Evolutionary conservation across 1,284 basidiomycete species (phyloP), one percentile per base, ranked within the genome.

Genomic region (Cystobasidium slooffiae): DNA sequence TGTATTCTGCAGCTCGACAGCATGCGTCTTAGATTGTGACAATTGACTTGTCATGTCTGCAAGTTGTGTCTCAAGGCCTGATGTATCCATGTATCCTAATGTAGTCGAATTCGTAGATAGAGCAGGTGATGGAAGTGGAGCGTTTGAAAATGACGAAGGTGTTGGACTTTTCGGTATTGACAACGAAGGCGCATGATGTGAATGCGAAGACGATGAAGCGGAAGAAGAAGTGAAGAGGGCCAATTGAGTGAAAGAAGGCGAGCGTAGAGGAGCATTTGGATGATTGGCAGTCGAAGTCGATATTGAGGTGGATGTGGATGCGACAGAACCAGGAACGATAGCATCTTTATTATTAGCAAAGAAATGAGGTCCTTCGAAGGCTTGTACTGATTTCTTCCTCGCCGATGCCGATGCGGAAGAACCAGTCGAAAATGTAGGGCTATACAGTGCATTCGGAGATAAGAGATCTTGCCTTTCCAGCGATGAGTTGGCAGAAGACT

Each of bases 301-400:
- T n/a, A 22, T 47, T 20, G 49, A 51, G 3, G 63, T 22, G 31
- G 63, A 73, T 41, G 59, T 44, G 46, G 62, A 56, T 41, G 61
- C 55, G 14, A 46, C 46, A 12, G 56, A 10, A 22, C 44, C 47
- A 20, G 76, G 76, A 14, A 76, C 65, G 16, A 75, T 46, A 8
- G 77, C 78, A 24, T 77, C 76, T 37, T 63, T 58, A 62, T 78
- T 76, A 41, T 76, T 72, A 18, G 78, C 78, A 47, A 76, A 77
- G 59, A 78, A 72, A 39, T 75, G 75, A 16, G 72, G 56, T 12
- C 76, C 77, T 61, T 78, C 76, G 65, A 79, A 79, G 5, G 65
- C 37, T 39, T 39, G n/a, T 22, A 62, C 52, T 58, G 51, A 1
- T 46, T 63, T 46, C 24, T 20, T 46, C 20, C 12, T 53, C 22